Evolutionary conservation across 768 basidiomycete species (phyloP), one percentile per base, ranked within the genome.

Genomic region (Lactifluus pinguis): DNA sequence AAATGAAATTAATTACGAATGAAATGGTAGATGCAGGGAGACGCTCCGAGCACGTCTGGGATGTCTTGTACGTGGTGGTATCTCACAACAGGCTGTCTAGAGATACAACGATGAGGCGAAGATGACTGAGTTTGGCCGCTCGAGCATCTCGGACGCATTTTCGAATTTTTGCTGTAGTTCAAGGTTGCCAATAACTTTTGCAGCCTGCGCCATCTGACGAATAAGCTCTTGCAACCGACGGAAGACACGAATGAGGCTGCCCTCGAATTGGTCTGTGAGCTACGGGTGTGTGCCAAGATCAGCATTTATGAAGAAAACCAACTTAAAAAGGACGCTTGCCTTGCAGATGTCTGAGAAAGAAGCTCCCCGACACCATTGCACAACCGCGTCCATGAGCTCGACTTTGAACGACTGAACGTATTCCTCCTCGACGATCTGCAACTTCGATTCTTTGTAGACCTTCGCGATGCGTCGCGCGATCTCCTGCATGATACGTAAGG

Each of bases 391-490:
- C 94, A 98, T 99, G 53, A 99, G 83, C 69, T 98, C 95, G 19
- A 97, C 92, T 74, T 98, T 98, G 84, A 99, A 99, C 11, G 89
- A 92, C 55, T 86, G 80, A 1, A 99, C 92, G 71, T 99, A 99
- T 64, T 95, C 92, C 60, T 97, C 89, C 72, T 98, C 95, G 56
- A 89, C 85, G 49, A 98, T 72, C 1, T 86, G 74, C 4, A 99
- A 77, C 71, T 98, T 97, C 21, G 87, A 91, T 73, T 99, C 97
- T 66, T 89, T 89, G 4, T 92, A 92, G 6, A 98, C 91, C 70
- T 91, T 95, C n/a, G 97, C 97, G 69, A 99, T 99, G 56, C 93
- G 83, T 38, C 92, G 77, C 0, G 97, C 95, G 44, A 90, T 83
- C 71, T 99, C 97, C 74, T 98, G 95, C 87, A 98, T 92, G 19